Percentiles rank a stretch among this genome's conserved stretches.
These are phyloP conservation scores for Stephania japonica DNA, from an alignment of 164 flowering plant species.

Conservation along the genomic window DNA sequence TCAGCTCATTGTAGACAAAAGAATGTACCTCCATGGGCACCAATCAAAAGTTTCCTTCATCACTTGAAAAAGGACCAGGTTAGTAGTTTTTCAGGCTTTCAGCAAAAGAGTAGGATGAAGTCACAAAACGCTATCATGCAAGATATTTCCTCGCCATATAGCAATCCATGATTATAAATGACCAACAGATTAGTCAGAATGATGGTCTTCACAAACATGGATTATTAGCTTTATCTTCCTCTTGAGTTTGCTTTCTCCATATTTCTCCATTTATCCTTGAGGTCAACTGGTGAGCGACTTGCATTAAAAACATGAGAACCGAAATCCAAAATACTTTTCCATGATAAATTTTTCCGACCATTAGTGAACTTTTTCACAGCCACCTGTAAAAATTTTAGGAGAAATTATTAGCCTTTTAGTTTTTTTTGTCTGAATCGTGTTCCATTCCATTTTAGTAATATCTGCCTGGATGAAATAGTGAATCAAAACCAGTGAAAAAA, in stretches of 20 bases:
- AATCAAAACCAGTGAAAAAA: neutral
- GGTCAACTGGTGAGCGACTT: slow-evolving; percentile 49
- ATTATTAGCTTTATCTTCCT: neutral
- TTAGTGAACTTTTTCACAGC: slow-evolving; percentile 33
- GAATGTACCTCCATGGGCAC: neutral
- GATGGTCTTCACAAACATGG: neutral
- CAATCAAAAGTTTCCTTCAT: neutral
- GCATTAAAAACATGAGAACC: slow-evolving; percentile 42
- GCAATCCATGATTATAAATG: neutral
- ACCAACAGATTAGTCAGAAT: neutral
- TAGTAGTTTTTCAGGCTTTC: neutral
- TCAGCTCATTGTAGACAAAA: neutral
- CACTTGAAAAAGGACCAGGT: neutral
- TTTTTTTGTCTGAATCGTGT: no score
- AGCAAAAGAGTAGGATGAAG: neutral
- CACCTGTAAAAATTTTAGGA: slow-evolving; percentile 32
- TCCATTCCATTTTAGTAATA: neutral
- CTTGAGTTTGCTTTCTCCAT: slow-evolving; percentile 11
- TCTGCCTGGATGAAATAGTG: neutral
- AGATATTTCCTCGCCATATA: neutral
- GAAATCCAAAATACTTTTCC: slow-evolving; percentile 49
- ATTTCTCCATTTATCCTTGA: slow-evolving; percentile 60
- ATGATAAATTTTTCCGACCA: slow-evolving; percentile 32
- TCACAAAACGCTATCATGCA: neutral
- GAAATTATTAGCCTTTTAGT: neutral